Base-by-base conservation (phyloP, 2,329 filamentous ascomycete genomes). In the Blumeria hordei region DNA sequence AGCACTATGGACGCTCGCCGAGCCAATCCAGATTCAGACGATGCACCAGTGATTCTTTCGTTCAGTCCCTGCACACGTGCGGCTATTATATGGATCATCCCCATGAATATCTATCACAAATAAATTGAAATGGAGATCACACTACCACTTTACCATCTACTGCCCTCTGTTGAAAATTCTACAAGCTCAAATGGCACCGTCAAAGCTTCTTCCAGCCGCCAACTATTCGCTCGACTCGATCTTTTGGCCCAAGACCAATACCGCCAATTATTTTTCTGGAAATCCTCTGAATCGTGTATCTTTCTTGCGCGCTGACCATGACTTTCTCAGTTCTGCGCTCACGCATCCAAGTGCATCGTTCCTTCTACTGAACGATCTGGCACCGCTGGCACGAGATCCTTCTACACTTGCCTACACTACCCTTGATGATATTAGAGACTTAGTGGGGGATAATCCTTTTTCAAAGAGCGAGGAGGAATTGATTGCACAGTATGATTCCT, bases 211-310 rank as follows among this genome's bases (percentile, higher is more conserved):
- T 2, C 21, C 21, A 28, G 21, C 21, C 21, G 21, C 21, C 21
- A 28, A 28, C 21, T 28, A 28, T 4, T 28, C 21, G 21, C 21
- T 28, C 21, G 21, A 28, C 21, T 28, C 21, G 21, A 28, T 28
- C 21, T 28, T 28, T 4, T 28, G 21, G 21, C 21, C 21, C 21
- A 28, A 28, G 21, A 28, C 21, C 21, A 28, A 28, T 4, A 73
- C 85, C 58, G 76, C 81, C 65, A 92, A 90, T 69, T 92, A 92
- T 75, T 92, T 88, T 69, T 79, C 83, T 53, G 83, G 85, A 60
- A 82, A 77, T 55, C 83, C 81, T 6, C 69, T 90, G 56, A 90
- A 92, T 70, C 80, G 85, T 49, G 75, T 88, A 50, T 85, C 83
- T 14, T 92, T 90, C 68, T 72, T 92, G 32, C 80, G 85, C 49